A percentile compares a stretch with the other conserved stretches of the same genome.
These are phyloP conservation scores for Colletotrichum liaoningense DNA, from an alignment of 2,329 filamentous ascomycete genomes.

Conservation along the genomic window DNA sequence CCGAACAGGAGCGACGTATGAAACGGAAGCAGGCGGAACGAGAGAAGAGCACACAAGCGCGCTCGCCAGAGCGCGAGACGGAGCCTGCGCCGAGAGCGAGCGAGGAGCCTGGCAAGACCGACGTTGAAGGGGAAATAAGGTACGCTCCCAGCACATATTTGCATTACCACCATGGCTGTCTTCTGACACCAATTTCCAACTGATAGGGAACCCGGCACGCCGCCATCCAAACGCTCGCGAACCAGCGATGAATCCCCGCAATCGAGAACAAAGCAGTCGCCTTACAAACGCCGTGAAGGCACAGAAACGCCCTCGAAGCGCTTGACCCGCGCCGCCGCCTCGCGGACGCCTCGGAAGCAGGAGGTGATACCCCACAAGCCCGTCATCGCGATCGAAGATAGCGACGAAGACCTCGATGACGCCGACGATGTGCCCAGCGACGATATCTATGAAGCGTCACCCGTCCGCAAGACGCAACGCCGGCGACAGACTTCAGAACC, in stretches of 20 bases:
- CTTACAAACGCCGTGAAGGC: background rate
- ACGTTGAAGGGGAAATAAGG: constrained; percentile 12
- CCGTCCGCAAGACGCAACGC: constrained; percentile 21
- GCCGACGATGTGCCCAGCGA: constrained; percentile 26
- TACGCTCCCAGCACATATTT: background rate
- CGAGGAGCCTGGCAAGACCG: constrained; percentile 36
- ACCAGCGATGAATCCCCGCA: constrained; percentile 32
- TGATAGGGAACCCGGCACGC: constrained; percentile 46
- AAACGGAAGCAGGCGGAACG: constrained; percentile 34
- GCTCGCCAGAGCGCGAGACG: background rate
- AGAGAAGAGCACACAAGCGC: constrained; percentile 27
- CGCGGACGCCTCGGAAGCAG: constrained; percentile 32
- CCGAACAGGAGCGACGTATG: constrained; percentile 49
- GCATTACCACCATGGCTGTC: background rate
- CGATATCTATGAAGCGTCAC: constrained; percentile 33
- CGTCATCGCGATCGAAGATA: constrained; percentile 39
- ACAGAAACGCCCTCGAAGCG: constrained; percentile 30
- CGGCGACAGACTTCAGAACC: constrained; percentile 9
- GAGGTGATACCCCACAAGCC: constrained; percentile 22
- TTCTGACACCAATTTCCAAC: constrained; percentile 30
- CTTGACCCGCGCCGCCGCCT: constrained; percentile 19
- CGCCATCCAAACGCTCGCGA: constrained; percentile 52
- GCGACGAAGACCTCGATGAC: constrained; percentile 33
- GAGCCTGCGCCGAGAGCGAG: constrained; percentile 3
- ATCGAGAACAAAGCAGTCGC: constrained; percentile 25